phyloP scores from a whole-genome alignment of 2,329 filamentous ascomycete species.

The Coniochaeta pulveracea region DNA sequence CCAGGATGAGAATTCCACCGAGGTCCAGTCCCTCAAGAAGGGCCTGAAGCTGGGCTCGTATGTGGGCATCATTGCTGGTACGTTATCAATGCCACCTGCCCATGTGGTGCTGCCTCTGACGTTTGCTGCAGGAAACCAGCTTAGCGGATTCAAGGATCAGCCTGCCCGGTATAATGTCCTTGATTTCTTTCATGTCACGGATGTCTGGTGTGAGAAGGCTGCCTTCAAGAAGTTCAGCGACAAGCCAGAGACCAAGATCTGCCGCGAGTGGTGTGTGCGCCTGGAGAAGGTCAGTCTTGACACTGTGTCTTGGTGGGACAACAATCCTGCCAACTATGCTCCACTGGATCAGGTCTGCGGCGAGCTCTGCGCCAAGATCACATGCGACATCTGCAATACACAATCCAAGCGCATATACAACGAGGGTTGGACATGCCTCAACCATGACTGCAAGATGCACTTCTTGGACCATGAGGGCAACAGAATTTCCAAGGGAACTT shows the following conservation, averaged over 20 bases:
- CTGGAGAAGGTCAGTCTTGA: conserved; percentile 50
- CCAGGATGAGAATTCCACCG: background rate
- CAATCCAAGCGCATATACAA: conserved; percentile 25
- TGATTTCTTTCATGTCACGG: conserved; percentile 56
- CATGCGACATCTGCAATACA: conserved; percentile 28
- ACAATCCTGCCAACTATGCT: conserved; percentile 11
- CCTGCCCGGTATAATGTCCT: conserved; percentile 50
- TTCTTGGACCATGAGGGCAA: conserved; percentile 24
- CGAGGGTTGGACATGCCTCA: conserved; percentile 18
- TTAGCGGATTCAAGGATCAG: conserved; percentile 32
- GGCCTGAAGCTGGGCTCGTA: conserved; percentile 34
- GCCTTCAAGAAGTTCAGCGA: conserved; percentile 7
- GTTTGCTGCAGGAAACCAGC: conserved; percentile 37
- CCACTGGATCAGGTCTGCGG: conserved; percentile 1
- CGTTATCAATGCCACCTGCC: conserved; percentile 9
- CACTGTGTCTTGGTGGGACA: conserved; percentile 47
- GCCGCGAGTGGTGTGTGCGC: conserved; percentile 38
- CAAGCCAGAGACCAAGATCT: conserved; percentile 12
- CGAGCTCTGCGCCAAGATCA: too few relatives aligned
- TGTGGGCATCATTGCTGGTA: conserved; percentile 44
- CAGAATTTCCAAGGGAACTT: conserved; percentile 21
- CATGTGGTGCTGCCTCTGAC: conserved; percentile 5
- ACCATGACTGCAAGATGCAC: conserved; percentile 35
- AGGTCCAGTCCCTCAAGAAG: conserved; percentile 27
- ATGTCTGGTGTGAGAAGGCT: conserved; percentile 54